phyloP scores from a whole-genome alignment of 2,329 filamentous ascomycete genomes.

The Colletotrichum paranaense region DNA sequence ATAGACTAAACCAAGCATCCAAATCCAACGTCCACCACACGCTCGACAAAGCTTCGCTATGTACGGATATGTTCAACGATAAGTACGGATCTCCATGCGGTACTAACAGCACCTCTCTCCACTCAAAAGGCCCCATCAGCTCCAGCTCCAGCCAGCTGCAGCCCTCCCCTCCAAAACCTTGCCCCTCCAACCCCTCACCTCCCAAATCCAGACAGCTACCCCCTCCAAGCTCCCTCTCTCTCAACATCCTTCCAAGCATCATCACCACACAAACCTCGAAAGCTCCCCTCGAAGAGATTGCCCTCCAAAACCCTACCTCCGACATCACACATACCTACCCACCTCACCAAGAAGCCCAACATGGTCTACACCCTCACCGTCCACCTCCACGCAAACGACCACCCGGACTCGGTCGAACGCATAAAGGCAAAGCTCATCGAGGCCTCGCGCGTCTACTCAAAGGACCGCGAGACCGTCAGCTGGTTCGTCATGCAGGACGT shows the following conservation, averaged over 20 bases:
- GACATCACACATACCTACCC: background rate
- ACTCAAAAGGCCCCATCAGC: conserved; percentile 5
- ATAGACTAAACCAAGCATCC: background rate
- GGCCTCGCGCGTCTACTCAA: conserved; percentile 77
- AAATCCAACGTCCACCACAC: background rate
- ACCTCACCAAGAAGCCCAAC: conserved; percentile 37
- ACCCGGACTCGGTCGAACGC: conserved; percentile 72
- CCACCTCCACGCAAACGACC: conserved; percentile 76
- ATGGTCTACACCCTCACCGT: conserved; percentile 79
- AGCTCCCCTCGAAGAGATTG: background rate
- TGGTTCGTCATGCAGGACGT: conserved; percentile 85
- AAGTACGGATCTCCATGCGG: background rate
- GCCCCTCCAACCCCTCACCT: conserved; percentile 24
- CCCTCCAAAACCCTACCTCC: background rate
- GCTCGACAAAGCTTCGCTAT: background rate
- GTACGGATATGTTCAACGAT: no score
- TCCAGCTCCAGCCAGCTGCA: background rate
- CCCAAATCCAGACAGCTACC: conserved; percentile 2
- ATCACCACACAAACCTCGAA: background rate
- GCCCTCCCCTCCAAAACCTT: background rate
- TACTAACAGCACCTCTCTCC: background rate
- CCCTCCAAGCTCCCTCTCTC: background rate
- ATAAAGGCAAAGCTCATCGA: conserved; percentile 79
- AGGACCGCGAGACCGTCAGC: conserved; percentile 76
- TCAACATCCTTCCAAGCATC: background rate